Evolutionary conservation across 495 filamentous ascomycete species (phyloP).

Genomic region (Bacidia gigantensis): DNA sequence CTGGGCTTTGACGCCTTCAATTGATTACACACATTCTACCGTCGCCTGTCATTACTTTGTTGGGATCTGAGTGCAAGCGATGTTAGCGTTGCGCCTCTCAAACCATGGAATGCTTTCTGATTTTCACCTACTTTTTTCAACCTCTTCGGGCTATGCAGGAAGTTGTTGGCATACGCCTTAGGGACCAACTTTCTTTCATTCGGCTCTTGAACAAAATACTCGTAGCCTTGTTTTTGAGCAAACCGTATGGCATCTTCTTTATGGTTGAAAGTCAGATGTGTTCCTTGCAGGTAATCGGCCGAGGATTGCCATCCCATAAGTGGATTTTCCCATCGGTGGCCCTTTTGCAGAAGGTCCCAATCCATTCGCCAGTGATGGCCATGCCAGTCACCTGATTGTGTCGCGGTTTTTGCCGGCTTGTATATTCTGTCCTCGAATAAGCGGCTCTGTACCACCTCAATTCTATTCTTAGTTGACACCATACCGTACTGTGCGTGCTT

Average conservation of each 20-base stretch:
- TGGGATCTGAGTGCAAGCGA: too few relatives aligned
- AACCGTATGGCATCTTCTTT: constrained; percentile 95
- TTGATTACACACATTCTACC: background rate
- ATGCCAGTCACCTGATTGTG: constrained; percentile 81
- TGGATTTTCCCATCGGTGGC: constrained; percentile 94
- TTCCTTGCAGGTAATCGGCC: constrained; percentile 84
- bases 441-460: background rate
- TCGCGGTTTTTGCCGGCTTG: constrained; percentile 76
- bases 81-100: too few relatives aligned
- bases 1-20: too few relatives aligned
- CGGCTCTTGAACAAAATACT: constrained; percentile 97
- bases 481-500: constrained; percentile 86
- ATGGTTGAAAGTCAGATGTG: constrained; percentile 71
- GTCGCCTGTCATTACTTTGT: constrained; percentile 52
- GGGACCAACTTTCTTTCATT: constrained; percentile 73
- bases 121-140: too few relatives aligned
- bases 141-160: constrained; percentile 67
- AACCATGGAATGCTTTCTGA: too few relatives aligned
- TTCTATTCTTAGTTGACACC: constrained; percentile 7
- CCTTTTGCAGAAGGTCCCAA: constrained; percentile 82
- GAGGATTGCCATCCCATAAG: constrained; percentile 98
- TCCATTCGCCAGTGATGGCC: constrained; percentile 90
- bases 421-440: constrained; percentile 53
- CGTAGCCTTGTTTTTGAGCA: constrained; percentile 96
- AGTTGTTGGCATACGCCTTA: constrained; percentile 96